Evolutionary conservation across 177 flowering plant species (phyloP).

Genomic region (Vitis hybrid): DNA sequence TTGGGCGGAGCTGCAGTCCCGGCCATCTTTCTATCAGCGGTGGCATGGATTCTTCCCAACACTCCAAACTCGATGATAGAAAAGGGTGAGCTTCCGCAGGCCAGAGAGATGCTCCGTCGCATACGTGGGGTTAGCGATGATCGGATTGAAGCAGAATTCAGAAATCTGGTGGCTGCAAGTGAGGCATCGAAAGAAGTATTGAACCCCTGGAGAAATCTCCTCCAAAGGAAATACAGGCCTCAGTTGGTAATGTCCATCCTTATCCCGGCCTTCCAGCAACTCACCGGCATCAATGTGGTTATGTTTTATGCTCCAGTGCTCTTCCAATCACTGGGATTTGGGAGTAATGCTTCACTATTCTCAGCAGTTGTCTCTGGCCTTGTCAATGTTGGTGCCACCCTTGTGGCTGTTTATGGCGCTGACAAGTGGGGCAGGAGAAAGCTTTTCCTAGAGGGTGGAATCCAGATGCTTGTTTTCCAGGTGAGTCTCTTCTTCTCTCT

Average conservation of each 20-base stretch:
- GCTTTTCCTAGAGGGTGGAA: slow-evolving; percentile 20
- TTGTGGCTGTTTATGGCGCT: slow-evolving; percentile 28
- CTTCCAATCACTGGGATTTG: slow-evolving; percentile 27
- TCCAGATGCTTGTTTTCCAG: slow-evolving; percentile 20
- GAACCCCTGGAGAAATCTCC: slow-evolving; percentile 36
- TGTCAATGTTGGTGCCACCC: slow-evolving; percentile 35
- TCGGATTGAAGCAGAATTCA: slow-evolving; percentile 32
- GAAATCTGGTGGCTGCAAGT: slow-evolving; percentile 35
- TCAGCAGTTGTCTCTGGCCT: slow-evolving; percentile 25
- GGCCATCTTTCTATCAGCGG: slow-evolving; percentile 15
- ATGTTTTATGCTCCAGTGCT: slow-evolving; percentile 33
- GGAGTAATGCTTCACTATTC: slow-evolving; percentile 15
- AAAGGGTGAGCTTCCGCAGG: slow-evolving; percentile 20
- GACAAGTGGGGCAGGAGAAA: slow-evolving; percentile 31
- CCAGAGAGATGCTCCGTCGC: slow-evolving; percentile 28
- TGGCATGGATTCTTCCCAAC: slow-evolving; percentile 17
- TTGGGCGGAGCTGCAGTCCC: slow-evolving; percentile 21
- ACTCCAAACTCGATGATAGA: slow-evolving; percentile 28
- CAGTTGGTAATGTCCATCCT: slow-evolving; percentile 26
- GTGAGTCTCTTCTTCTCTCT: not conserved
- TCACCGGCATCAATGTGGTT: slow-evolving; percentile 23
- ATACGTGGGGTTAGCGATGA: slow-evolving; percentile 33
- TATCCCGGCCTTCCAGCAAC: slow-evolving; percentile 32
- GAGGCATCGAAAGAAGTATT: slow-evolving; percentile 33
- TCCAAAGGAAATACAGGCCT: slow-evolving; percentile 18